phyloP scores from a whole-genome alignment of 2,329 filamentous ascomycete species.

The Colletotrichum spaethianum region DNA sequence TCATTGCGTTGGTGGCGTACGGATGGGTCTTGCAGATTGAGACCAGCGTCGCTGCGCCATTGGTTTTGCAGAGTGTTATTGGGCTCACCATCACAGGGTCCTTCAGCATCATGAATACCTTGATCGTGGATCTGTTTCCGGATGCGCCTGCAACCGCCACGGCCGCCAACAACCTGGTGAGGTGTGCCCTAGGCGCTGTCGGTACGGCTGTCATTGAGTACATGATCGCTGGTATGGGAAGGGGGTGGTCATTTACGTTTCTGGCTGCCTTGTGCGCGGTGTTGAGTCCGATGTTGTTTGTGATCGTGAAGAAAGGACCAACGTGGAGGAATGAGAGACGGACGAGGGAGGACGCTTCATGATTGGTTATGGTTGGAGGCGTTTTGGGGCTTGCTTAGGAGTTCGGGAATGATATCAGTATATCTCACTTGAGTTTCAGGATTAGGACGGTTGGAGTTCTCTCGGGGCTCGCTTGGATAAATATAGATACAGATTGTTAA shows the following conservation, averaged over 20 bases:
- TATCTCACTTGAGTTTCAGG: conserved; percentile 8
- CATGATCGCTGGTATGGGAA: conserved; percentile 70
- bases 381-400: not conserved
- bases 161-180: conserved; percentile 74
- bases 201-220: conserved; percentile 72
- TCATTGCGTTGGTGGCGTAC: conserved; percentile 67
- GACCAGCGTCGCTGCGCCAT: conserved; percentile 66
- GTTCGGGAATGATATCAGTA: not conserved
- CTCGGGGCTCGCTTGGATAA: not conserved
- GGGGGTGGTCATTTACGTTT: conserved; percentile 75
- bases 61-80: conserved; percentile 70
- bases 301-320: conserved; percentile 64
- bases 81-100: conserved; percentile 72
- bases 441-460: not conserved
- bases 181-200: conserved; percentile 73
- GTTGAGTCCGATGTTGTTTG: conserved; percentile 63
- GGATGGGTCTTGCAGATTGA: conserved; percentile 70
- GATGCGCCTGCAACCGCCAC: conserved; percentile 73
- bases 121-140: conserved; percentile 76
- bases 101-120: conserved; percentile 74
- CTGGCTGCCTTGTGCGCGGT: conserved; percentile 65
- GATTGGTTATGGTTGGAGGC: not conserved
- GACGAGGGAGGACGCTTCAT: conserved; percentile 47
- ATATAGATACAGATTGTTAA: not conserved
- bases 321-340: conserved; percentile 66